Evolutionary conservation across 805 yeast genomes (phyloP), one percentile per base, ranked within the genome.

Genomic region (Candida cerambycidarum): DNA sequence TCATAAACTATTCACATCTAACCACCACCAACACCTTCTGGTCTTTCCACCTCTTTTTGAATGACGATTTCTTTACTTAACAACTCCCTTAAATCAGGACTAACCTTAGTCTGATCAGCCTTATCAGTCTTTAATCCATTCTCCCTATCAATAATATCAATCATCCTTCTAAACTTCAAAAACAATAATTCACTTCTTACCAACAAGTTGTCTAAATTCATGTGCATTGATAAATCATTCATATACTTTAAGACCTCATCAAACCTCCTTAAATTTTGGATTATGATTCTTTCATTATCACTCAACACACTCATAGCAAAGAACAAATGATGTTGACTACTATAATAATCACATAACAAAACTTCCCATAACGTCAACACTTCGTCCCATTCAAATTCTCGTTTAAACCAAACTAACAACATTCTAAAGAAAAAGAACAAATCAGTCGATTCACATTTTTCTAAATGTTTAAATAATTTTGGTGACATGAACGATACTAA

Each of bases 381-480:
- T 42, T 87, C 87, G 37, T 78, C 78, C 77, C 92, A 86, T 19
- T 75, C 76, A 49, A 93, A 83, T 57, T 93, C 99, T 38, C 99
- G 78, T 61, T 93, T 93, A 60, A 78, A 93, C 96, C 97, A 90
- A 2, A 93, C 97, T 30, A 93, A 69, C 12, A 93, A 67, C 98
- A 93, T 92, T 46, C 98, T 72, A 71, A 93, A 93, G 55, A 90
- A 89, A 72, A 93, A 93, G 59, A 93, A 93, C 47, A 93, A 73
- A 58, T 93, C 90, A 23, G 83, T 85, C 2, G 96, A 83, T 51
- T 90, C 97, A 56, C 96, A 89, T 58, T 83, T 81, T 41, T 80
- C 90, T 48, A 93, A 69, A 61, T 93, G 98, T 18, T 80, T 71
- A 59, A 85, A 89, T 39, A 93, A 67, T 39, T 82, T 75, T 1